Conservation (phyloP, 371 early-diverging fungal genomes). For the Haplosporangium sp. region DNA sequence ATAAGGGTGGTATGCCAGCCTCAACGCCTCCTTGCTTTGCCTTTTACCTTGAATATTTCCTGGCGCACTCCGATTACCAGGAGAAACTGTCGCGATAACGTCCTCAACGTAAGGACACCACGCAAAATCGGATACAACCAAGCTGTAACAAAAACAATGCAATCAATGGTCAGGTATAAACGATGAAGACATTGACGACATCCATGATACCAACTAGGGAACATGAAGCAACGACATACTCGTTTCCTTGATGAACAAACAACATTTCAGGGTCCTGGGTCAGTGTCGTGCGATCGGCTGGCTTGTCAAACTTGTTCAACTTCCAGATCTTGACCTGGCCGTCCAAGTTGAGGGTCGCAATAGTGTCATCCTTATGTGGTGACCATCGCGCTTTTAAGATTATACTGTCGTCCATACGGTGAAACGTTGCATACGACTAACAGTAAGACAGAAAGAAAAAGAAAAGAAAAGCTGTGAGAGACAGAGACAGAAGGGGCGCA, state of each 20-base stretch:
- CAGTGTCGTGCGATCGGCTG: conserved; percentile 7
- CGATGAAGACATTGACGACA: not conserved
- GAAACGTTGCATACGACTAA: conserved; percentile 23
- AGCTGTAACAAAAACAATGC: conserved; percentile 2
- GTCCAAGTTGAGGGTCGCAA: conserved; percentile 16
- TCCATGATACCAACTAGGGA: too few relatives aligned
- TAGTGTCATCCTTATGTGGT: conserved; percentile 24
- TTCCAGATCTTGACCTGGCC: conserved; percentile 37
- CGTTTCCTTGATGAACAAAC: conserved; percentile 32
- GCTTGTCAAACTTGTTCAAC: conserved; percentile 24
- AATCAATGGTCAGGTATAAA: not conserved
- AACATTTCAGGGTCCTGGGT: conserved; percentile 11
- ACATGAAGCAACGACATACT: conserved; percentile 15
- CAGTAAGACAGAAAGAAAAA: not conserved
- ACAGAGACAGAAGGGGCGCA: not conserved
- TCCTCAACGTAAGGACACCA: conserved; percentile 49
- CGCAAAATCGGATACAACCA: conserved; percentile 27
- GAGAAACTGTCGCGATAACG: conserved; percentile 31
- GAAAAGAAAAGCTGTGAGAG: not conserved
- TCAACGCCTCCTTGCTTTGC: too few relatives aligned
- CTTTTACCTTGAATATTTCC: conserved; percentile 42
- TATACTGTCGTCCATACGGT: not conserved
- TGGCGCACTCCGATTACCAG: not conserved
- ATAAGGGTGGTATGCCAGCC: too few relatives aligned
- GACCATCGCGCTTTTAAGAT: conserved; percentile 34